Evolutionary conservation across 441 rosid genomes (phyloP), one percentile per base, ranked within the genome.

Genomic region (Breynia disticha): DNA sequence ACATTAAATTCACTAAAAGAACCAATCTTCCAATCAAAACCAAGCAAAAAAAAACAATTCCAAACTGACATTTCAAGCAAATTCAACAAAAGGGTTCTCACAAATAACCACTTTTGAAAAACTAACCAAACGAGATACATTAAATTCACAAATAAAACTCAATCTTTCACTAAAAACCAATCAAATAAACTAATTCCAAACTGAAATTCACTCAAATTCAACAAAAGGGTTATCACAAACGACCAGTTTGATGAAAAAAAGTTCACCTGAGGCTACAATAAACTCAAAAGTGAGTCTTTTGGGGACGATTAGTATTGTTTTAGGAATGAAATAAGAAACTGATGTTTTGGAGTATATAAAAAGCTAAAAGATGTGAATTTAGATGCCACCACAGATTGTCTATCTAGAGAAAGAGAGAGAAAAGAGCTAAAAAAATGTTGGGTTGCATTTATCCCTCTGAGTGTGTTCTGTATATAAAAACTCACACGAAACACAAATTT

Each of bases 341-440:
- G 55, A 55, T 20, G 21, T 55, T 16, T 19, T 16, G 54, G 49
- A 52, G 6, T 11, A 7, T 43, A 54, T 32, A 21, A 17, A 51
- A 10, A 51, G 20, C 52, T 10, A 49, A 46, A 47, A 17, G 18
- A 28, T 56, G 56, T 59, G 61, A 24, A 42, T 53, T 43, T 60
- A 12, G 68, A 63, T 49, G 69, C 80, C 82, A 75, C 76, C 82
- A 75, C 76, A 65, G 50, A 46, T 54, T 61, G 74, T 68, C 72
- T 80, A 80, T 80, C 77, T 56, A n/a, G 45, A 14, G 52, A 52
- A 50, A 47, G 24, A 16, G 37, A 56, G 32, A 52, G 22, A 19
- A 47, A 50, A 37, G 16, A 43, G 18, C 12, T 13, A 19, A 53
- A 55, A n/a, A 55, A 55, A 38, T 41, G 50, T 47, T 55, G 65